Base-by-base conservation (phyloP, 2,329 filamentous ascomycete genomes). In the Neoscytalidium dimidiatum region DNA sequence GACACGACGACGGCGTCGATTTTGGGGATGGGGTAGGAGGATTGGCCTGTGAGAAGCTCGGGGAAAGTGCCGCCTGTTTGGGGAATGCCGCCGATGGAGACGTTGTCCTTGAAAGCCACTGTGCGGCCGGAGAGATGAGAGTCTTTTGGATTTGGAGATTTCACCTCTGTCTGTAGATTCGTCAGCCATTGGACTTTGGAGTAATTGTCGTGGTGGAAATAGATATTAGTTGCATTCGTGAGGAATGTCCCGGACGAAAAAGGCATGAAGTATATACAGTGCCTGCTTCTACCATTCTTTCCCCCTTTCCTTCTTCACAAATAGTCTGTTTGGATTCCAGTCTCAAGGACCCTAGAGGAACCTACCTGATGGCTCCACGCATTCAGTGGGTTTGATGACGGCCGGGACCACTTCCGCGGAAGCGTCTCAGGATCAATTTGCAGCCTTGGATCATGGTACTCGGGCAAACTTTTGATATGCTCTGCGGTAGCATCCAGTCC, bases 51-150 rank as follows among this genome's bases (percentile, higher is more conserved):
- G 68, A 82, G 75, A 6, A 77, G 70, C 21, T 77, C 71, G 0
- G 73, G 69, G 31, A 71, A 73, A 6, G 79, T 81, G 1, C 82
- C 82, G 9, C 81, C 73, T 2, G 79, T 77, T n/a, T 79, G 74
- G 11, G 80, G 80, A 29, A 83, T 74, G 4, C 77, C 79, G 0
- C 76, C 79, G 1, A 84, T 74, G 4, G 77, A 77, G 11, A 84
- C 78, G 66, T 83, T 83, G 70, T 83, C 82, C 67, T 84, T 84
- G 61, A 84, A 69, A 3, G 75, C 79, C 9, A 83, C 62, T 4
- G 72, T 77, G 51, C 67, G 69, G 14, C 73, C 75, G 17, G 67
- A 62, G 3, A 78, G 71, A 33, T 62, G 62, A 3, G 48, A 52
- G 23, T 64, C 60, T 28, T 51, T 29, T 4, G 69, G 67, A 7